Evolutionary conservation across 345 rosid species (phyloP).

Genomic region (Stellera chamaejasme): DNA sequence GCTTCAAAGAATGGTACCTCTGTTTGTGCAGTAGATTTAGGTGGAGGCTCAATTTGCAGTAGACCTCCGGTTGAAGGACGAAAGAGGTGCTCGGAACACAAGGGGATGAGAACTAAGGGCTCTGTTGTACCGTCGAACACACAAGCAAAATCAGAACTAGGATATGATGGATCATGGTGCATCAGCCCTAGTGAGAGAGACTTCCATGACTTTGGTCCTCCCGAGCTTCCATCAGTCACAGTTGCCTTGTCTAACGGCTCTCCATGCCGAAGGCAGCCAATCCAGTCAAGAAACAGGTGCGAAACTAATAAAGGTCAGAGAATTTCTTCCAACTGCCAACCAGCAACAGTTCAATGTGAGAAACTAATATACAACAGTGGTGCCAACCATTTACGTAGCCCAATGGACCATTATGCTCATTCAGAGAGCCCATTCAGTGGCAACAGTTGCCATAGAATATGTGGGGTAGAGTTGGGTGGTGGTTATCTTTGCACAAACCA

Average conservation of each 20-base stretch:
- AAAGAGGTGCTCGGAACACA: constrained; percentile 14
- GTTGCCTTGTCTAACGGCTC: constrained; percentile 34
- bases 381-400: constrained; percentile 4
- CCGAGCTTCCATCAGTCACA: constrained; percentile 2
- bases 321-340: constrained; percentile 15
- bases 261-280: constrained; percentile 36
- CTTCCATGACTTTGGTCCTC: not conserved
- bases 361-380: not conserved
- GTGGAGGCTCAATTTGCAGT: constrained; percentile 8
- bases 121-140: not conserved
- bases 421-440: not conserved
- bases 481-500: constrained; percentile 35
- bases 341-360: constrained; percentile 6
- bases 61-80: constrained; percentile 9
- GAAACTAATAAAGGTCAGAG: constrained; percentile 56
- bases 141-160: not conserved
- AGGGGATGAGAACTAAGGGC: constrained; percentile 15
- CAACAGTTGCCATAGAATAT: constrained; percentile 13
- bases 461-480: constrained; percentile 46
- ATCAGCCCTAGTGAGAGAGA: not conserved
- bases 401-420: not conserved
- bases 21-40: constrained; percentile 18
- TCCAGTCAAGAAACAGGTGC: constrained; percentile 67
- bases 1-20: not conserved
- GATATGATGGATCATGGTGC: not conserved